Conservation (phyloP, 2,329 filamentous ascomycete species). For the Whalleya microplaca region DNA sequence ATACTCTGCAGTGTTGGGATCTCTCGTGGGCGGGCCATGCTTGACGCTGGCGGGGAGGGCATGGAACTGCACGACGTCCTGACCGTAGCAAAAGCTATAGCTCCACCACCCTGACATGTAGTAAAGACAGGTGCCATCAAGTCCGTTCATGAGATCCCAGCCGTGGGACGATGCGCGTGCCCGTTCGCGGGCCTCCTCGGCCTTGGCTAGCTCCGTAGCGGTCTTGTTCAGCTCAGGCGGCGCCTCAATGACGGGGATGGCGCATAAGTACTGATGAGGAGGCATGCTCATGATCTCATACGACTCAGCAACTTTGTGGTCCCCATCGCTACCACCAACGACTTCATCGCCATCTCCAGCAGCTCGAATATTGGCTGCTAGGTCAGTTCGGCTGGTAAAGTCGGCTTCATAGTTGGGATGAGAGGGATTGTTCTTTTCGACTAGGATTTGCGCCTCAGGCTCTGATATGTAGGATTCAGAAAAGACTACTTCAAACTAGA, state of each 20-base stretch:
- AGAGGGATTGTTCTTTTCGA: conserved; percentile 53
- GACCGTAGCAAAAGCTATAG: conserved; percentile 91
- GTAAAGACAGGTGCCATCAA: conserved; percentile 83
- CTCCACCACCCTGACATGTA: conserved; percentile 90
- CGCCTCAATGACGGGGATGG: conserved; percentile 72
- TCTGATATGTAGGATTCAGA: conserved; percentile 73
- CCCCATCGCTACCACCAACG: conserved; percentile 25
- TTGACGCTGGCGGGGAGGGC: conserved; percentile 70
- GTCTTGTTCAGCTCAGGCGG: conserved; percentile 63
- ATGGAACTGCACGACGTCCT: conserved; percentile 88
- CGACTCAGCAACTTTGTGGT: conserved; percentile 44
- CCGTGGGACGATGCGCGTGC: conserved; percentile 76
- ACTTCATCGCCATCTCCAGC: conserved; percentile 31
- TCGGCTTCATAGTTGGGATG: conserved; percentile 40
- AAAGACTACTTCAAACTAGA: conserved; percentile 84
- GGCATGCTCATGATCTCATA: conserved; percentile 79
- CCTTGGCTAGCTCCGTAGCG: conserved; percentile 67
- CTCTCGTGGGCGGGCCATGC: conserved; percentile 75
- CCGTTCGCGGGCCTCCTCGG: conserved; percentile 80
- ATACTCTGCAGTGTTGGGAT: conserved; percentile 76
- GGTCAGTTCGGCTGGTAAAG: conserved; percentile 36
- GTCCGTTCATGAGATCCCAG: conserved; percentile 76
- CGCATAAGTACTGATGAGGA: conserved; percentile 78
- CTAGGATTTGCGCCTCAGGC: conserved; percentile 65
- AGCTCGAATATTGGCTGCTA: conserved; percentile 29